phyloP scores from a whole-genome alignment of 257 asterid genomes.

The Ajuga chamaepitys region DNA sequence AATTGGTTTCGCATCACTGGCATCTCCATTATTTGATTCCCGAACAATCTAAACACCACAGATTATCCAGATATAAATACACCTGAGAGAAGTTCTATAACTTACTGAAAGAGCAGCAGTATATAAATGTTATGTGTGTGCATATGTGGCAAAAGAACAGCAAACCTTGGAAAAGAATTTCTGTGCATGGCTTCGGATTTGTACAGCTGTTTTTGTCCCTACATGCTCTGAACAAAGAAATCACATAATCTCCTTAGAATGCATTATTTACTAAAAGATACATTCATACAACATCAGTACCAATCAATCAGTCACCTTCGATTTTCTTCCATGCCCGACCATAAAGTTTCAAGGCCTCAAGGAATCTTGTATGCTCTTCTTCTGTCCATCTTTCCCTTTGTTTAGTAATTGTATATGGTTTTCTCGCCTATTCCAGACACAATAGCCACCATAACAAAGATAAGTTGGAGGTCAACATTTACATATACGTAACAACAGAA shows the following conservation, averaged over 20 bases:
- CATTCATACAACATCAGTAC: not conserved
- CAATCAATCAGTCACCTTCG: slow-evolving; percentile 51
- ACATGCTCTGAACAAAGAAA: slow-evolving; percentile 53
- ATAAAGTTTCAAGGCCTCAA: slow-evolving; percentile 77
- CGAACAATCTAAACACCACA: slow-evolving; percentile 56
- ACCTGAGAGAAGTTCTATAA: not conserved
- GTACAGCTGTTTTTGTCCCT: slow-evolving; percentile 89
- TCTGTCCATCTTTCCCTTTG: slow-evolving; percentile 96
- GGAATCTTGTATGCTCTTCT: slow-evolving; percentile 75
- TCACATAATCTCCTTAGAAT: slow-evolving; percentile 6
- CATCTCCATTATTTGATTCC: slow-evolving; percentile 45
- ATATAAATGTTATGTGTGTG: slow-evolving; percentile 19
- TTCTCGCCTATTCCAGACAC: slow-evolving; percentile 44
- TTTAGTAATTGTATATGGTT: slow-evolving; percentile 80
- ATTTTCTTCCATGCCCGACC: slow-evolving; percentile 97
- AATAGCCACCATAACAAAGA: not conserved
- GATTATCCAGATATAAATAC: slow-evolving; percentile 6
- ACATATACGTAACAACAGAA: not conserved
- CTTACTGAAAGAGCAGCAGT: slow-evolving; percentile 28
- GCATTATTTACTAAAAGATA: not conserved
- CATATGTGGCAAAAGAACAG: slow-evolving; percentile 31
- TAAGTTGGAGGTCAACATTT: not conserved
- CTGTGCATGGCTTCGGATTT: slow-evolving; percentile 97
- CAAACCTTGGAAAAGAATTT: slow-evolving; percentile 90
- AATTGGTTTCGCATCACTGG: slow-evolving; percentile 32